Conservation (phyloP, 306 rosid species). For the Cyamopsis tetragonoloba region DNA sequence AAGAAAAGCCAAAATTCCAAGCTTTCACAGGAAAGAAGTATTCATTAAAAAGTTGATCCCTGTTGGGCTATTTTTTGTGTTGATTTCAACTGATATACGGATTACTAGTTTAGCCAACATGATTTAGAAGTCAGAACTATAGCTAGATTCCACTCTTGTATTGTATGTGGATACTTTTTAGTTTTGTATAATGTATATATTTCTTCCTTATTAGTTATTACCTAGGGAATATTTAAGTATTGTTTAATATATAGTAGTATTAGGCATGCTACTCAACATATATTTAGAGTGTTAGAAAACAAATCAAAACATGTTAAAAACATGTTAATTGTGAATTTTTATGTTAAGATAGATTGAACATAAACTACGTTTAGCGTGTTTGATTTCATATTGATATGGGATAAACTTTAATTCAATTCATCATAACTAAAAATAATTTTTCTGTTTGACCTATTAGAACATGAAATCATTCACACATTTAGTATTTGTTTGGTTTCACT, state of each 20-base stretch:
- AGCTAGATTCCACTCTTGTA: background rate
- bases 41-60: conserved; percentile 37
- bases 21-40: conserved; percentile 61
- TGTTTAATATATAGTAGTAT: background rate
- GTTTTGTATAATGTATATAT: background rate
- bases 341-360: no score
- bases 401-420: no score
- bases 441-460: no score
- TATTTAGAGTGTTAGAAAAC: no score
- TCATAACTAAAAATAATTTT: no score
- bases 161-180: no score
- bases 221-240: background rate
- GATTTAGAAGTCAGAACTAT: background rate
- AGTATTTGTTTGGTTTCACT: no score
- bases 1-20: conserved; percentile 41
- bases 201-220: background rate
- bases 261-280: background rate
- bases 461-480: no score
- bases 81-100: background rate
- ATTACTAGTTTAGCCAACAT: background rate
- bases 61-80: background rate
- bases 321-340: no score
- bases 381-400: no score
- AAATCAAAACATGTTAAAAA: no score
- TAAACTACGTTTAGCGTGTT: no score